A percentile compares a stretch with the other conserved stretches of the same genome.
phyloP scores from a whole-genome alignment of 371 early-diverging fungal species.

The Rhizopus microsporus region DNA sequence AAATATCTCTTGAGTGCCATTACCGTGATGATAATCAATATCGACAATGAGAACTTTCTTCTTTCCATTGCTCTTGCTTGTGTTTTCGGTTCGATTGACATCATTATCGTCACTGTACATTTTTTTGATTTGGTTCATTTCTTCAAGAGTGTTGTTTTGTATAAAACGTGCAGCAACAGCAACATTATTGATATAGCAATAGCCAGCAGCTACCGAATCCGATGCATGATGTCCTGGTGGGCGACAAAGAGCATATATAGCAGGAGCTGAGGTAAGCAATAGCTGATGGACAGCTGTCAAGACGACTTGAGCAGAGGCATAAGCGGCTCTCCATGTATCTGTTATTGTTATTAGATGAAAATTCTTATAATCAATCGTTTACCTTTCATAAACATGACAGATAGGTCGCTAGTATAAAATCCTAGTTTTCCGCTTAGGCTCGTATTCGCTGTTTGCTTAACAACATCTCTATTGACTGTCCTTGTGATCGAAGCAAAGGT shows the following conservation, averaged over 20 bases:
- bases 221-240: slow-evolving; percentile 73
- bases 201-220: slow-evolving; percentile 56
- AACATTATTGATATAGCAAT: slow-evolving; percentile 62
- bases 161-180: slow-evolving; percentile 62
- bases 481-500: slow-evolving; percentile 42
- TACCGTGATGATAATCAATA: slow-evolving; percentile 73
- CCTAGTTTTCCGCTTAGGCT: slow-evolving; percentile 32
- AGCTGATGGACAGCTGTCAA: slow-evolving; percentile 62
- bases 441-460: slow-evolving; percentile 32
- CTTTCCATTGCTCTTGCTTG: slow-evolving; percentile 15
- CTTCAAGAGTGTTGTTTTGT: slow-evolving; percentile 40
- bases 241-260: slow-evolving; percentile 67
- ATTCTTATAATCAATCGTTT: background rate
- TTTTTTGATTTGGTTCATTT: slow-evolving; percentile 28
- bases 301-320: slow-evolving; percentile 66
- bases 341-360: background rate
- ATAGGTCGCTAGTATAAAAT: slow-evolving; percentile 59
- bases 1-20: slow-evolving; percentile 76
- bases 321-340: slow-evolving; percentile 70
- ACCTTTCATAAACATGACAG: slow-evolving; percentile 60
- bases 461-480: slow-evolving; percentile 27
- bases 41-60: slow-evolving; percentile 56
- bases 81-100: background rate
- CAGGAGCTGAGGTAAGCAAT: slow-evolving; percentile 10
- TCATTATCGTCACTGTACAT: slow-evolving; percentile 15